A percentile compares a stretch with the other conserved stretches of the same genome.
Conservation (phyloP, 176 grass and related monocot species). For the Saccharum spontaneum region DNA sequence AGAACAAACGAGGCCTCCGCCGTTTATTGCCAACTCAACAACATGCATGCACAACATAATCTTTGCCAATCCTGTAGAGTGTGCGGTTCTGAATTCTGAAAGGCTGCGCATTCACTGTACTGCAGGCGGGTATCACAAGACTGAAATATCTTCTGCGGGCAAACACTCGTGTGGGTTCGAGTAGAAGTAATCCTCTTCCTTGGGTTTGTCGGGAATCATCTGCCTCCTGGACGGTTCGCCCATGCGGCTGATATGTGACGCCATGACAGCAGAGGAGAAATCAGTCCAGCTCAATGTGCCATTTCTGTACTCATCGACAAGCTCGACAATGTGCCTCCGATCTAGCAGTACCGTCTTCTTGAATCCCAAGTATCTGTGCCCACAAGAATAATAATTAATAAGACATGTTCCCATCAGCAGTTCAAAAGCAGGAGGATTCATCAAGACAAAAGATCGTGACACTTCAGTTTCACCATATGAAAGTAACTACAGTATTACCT, state of each 20-base stretch:
- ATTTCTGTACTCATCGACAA: conserved; percentile 69
- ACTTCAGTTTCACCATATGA: conserved; percentile 2
- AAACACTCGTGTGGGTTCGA: conserved; percentile 87
- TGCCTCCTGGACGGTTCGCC: conserved; percentile 66
- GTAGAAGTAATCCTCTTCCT: conserved; percentile 97
- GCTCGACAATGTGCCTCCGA: conserved; percentile 68
- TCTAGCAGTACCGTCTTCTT: conserved; percentile 86
- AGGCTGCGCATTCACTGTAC: conserved; percentile 26
- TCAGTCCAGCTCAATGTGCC: conserved; percentile 66
- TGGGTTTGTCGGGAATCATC: conserved; percentile 72
- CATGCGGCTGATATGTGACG: conserved; percentile 67
- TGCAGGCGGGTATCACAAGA: conserved; percentile 27
- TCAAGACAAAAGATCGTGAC: not conserved
- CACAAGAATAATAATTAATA: conserved; percentile 24
- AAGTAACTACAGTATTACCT: not conserved
- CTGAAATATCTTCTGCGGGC: conserved; percentile 47
- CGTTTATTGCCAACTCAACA: conserved; percentile 43
- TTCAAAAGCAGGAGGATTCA: not conserved
- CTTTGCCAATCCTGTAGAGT: not conserved
- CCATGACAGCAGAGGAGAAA: conserved; percentile 72
- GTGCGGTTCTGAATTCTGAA: conserved; percentile 37
- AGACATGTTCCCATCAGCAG: not conserved
- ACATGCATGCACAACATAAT: conserved; percentile 9
- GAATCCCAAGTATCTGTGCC: conserved; percentile 72
- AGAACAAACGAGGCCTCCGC: conserved; percentile 26